Base-by-base conservation (phyloP, 306 rosid species). In the Urtica urens region DNA sequence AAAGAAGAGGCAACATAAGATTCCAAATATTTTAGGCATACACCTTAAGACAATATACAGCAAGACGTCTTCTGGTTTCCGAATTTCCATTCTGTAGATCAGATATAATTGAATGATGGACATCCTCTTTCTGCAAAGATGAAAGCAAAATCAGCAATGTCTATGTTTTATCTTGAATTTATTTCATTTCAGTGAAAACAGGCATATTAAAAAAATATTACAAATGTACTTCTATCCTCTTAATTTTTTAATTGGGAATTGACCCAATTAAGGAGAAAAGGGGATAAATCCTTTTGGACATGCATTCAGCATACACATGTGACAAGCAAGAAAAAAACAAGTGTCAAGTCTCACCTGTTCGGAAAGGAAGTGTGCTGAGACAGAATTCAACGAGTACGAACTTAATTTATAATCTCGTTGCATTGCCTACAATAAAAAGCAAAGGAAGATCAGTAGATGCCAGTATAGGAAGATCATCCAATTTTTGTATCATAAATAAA, bases 1-100 rank as follows among this genome's bases (percentile, higher is more conserved):
- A 21, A 0, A 43, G 16, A 23, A 23, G 16, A 46, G 23, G 2
- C 16, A 13, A 18, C 11, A 30, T 9, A 49, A 6, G 1, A 44
- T 44, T 21, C 49, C 3, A n/a, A 5, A 28, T 39, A 58, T 55
- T 56, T 39, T 63, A 62, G 44, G 41, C 27, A 67, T 41, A 31
- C 58, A 90, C 97, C 92, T 90, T 90, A 58, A 90, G 79, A 63
- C 97, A 90, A 73, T 90, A 90, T 46, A 84, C 97, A 37, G 97
- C 97, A 54, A 90, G 82, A 34, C 95, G 97, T 68, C 97, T 77
- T 73, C 97, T 62, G 48, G 97, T 90, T 75, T 90, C 97, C 1
- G 95, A 80, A 62, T 71, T 90, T 57, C 97, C 97, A 58, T 90
- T 90, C 81, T 90, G 97, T 60, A 90, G 95, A 79, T 90, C 97